phyloP scores from a whole-genome alignment of 257 asterid genomes.

The Knoxia roxburghii region DNA sequence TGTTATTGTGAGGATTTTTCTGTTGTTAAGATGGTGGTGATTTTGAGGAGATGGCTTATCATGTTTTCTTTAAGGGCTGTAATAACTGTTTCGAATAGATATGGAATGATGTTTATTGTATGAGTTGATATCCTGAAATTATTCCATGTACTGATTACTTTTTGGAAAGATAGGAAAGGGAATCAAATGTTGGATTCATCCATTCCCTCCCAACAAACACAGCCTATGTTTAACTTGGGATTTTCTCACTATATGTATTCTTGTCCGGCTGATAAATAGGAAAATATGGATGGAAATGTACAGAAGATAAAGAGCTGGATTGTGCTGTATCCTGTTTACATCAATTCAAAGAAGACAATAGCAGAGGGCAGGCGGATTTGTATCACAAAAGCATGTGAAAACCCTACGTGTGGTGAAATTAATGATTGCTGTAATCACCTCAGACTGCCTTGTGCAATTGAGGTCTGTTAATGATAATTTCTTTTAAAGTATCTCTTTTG shows the following conservation, averaged over 20 bases:
- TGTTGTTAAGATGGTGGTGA: too few relatives aligned
- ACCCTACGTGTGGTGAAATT: conserved; percentile 78
- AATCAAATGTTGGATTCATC: too few relatives aligned
- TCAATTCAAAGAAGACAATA: conserved; percentile 83
- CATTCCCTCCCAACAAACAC: too few relatives aligned
- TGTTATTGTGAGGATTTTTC: too few relatives aligned
- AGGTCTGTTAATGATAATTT: conserved; percentile 35
- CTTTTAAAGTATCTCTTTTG: background rate
- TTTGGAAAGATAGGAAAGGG: too few relatives aligned
- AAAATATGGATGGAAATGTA: conserved; percentile 65
- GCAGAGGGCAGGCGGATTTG: conserved; percentile 93
- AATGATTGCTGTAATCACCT: conserved; percentile 77
- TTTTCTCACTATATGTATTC: too few relatives aligned
- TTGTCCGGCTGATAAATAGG: background rate
- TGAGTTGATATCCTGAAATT: too few relatives aligned
- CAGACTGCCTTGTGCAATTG: conserved; percentile 79
- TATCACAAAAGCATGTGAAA: conserved; percentile 78
- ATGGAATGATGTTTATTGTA: too few relatives aligned
- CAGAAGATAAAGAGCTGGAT: conserved; percentile 81
- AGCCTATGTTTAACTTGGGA: background rate
- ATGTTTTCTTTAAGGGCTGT: too few relatives aligned
- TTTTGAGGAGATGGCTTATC: too few relatives aligned
- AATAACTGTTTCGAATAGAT: too few relatives aligned
- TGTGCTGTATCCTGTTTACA: conserved; percentile 75
- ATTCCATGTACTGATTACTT: background rate